Evolutionary conservation across 805 yeast species (phyloP), one percentile per base, ranked within the genome.

Genomic region (Metschnikowia kofuensis): DNA sequence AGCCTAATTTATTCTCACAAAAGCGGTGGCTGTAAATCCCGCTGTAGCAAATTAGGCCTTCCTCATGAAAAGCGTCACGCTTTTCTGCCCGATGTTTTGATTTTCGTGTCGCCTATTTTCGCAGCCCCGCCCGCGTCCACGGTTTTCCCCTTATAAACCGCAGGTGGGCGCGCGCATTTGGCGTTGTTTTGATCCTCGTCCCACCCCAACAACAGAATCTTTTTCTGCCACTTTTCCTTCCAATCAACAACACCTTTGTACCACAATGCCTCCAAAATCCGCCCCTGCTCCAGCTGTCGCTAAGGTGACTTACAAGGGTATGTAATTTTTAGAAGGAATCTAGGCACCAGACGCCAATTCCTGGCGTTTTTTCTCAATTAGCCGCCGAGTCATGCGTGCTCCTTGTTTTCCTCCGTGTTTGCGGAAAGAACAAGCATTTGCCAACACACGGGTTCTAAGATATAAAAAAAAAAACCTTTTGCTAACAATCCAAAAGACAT

Each of bases 401-500:
- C 48, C 48, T 45, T 39, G 48, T 34, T 45, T 38, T 34, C 40
- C 10, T 30, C 32, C 42, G 47, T 43, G 36, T 44, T 44, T 44
- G 47, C 47, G 42, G 47, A 44, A 44, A 35, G 42, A 21, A 32
- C 41, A 13, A 36, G 34, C 7, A 31, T 21, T 31, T 30, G 21
- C 21, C 21, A 21, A 21, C 21, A 21, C 21, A 13, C n/a, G 29
- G 9, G 38, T 12, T 8, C 8, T 26, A n/a, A n/a, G 16, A 8
- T n/a, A 9, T 15, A 12, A 26, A 12, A 9, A 15, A 12, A 26
- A 12, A 16, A 26, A 6, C 13, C 36, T 10, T 14, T 16, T 44
- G 38, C 47, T 38, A 44, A 44, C 42, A 4, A 15, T 39, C 7
- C 7, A 21, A 21, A 2, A 79, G 87, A 83, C 51, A 77, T 82